Evolutionary conservation across 768 basidiomycete genomes (phyloP), one percentile per base, ranked within the genome.

Genomic region (Rhodosporidiobolus sp.): DNA sequence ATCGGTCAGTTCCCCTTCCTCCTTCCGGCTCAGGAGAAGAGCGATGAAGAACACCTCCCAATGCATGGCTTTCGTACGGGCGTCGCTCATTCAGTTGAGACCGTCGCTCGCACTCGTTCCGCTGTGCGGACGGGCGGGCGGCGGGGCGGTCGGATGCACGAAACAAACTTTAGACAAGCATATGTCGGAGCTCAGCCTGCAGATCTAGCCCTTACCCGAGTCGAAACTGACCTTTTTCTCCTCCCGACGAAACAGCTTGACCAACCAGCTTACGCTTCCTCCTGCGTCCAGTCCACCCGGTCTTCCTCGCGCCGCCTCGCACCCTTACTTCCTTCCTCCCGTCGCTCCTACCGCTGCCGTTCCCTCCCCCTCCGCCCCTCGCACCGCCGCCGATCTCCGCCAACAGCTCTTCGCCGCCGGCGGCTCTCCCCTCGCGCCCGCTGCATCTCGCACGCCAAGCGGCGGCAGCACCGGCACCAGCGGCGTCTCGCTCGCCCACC

Each of bases 331-430:
- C 35, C 3, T 11, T 8, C 14, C 56, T 7, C 49, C 61, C 14
- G 20, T 19, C 34, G 61, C 32, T 8, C 14, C 56, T 7, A 32
- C 61, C 14, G 20, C 30, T 30, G 61, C 32, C 34, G 14, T 16
- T 5, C 61, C 49, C 12, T 24, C 38, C 38, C 38, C 38, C 38
- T 43, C 38, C 38, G 38, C 38, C 7, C 38, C 61, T 9, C 61
- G 61, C 9, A 59, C 63, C 4, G 50, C 69, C 8, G 69, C 35
- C 50, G 69, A 65, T 35, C 52, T 70, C 1, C 69, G 69, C 9
- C 61, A 67, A 24, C 65, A 53, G 19, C 60, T 63, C 35, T 56
- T 67, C 34, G 43, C 62, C 11, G 22, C 22, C 56, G 35, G 22
- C 34, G 24, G 28, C 53, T 1, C 63, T 52, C 67, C 16, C 11